A percentile compares a stretch with the other conserved stretches of the same genome.
Conservation (phyloP, 1,139 yeast genomes). For the Suhomyces bribrorum region DNA sequence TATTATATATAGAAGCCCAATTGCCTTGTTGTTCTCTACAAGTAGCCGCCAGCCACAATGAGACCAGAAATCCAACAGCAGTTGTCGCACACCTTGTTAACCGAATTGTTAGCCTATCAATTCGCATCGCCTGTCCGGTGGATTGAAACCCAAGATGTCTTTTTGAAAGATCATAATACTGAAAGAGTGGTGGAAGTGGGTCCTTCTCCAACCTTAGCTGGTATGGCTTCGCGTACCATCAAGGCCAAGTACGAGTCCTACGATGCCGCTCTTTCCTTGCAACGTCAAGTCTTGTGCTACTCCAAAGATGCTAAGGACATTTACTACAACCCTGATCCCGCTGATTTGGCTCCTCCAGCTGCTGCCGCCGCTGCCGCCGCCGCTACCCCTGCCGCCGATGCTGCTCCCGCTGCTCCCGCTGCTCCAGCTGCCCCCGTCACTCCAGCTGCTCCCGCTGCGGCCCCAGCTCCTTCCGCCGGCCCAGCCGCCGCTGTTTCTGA, state of each 20-base stretch:
- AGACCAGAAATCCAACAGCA: conserved; percentile 98
- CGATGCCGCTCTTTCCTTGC: conserved; percentile 95
- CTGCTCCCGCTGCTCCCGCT: conserved; percentile 24
- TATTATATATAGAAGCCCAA: conserved; percentile 4
- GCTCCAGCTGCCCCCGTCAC: conserved; percentile 45
- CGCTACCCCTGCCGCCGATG: conserved; percentile 30
- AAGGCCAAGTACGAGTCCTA: conserved; percentile 95
- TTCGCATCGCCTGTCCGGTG: conserved; percentile 99
- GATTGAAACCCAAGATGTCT: conserved; percentile 99
- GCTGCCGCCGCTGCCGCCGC: conserved; percentile 26
- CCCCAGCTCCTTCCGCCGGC: conserved; percentile 55
- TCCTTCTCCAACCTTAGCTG: conserved; percentile 97
- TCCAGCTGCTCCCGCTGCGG: conserved; percentile 48
- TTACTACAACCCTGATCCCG: conserved; percentile 91
- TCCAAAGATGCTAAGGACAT: conserved; percentile 95
- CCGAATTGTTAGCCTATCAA: conserved; percentile 96
- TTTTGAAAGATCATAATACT: conserved; percentile 88
- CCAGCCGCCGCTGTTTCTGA: conserved; percentile 81
- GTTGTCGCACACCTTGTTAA: conserved; percentile 88
- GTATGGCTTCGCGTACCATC: conserved; percentile 97
- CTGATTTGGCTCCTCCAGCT: conserved; percentile 54
- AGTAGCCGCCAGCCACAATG: too few relatives aligned
- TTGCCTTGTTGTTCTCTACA: too few relatives aligned
- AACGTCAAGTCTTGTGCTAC: conserved; percentile 95
- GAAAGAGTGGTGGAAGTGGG: conserved; percentile 98